Evolutionary conservation across 1,284 basidiomycete species (phyloP).

Genomic region (Pulveroboletus ridleyi): DNA sequence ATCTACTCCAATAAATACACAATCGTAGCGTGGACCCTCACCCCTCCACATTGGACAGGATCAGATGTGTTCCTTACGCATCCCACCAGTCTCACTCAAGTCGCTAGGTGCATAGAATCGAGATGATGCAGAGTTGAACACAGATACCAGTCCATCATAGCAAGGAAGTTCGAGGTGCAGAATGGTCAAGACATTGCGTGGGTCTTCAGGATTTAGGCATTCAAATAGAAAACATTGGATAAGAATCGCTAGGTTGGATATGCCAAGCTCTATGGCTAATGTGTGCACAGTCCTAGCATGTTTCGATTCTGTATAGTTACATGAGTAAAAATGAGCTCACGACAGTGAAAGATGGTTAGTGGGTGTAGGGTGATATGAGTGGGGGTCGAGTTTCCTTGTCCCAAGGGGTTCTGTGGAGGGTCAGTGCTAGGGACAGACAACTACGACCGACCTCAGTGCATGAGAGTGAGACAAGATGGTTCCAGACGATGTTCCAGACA

Average conservation of each 20-base stretch:
- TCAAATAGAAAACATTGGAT: constrained; percentile 13
- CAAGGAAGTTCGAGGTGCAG: constrained; percentile 2
- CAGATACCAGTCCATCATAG: constrained; percentile 13
- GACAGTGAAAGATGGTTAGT: background rate
- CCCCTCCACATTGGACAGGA: too few relatives aligned
- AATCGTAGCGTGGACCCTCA: constrained; percentile 20
- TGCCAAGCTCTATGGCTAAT: constrained; percentile 20
- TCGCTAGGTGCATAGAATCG: constrained; percentile 39
- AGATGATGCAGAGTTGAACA: constrained; percentile 22
- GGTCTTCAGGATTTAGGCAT: constrained; percentile 9
- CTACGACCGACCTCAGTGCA: too few relatives aligned
- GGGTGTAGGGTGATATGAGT: too few relatives aligned
- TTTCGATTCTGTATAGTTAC: constrained; percentile 8
- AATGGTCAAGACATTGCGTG: background rate
- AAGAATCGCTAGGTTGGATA: constrained; percentile 23
- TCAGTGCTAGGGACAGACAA: too few relatives aligned
- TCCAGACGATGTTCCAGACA: too few relatives aligned
- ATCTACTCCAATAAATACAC: constrained; percentile 29
- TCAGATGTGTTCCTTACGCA: too few relatives aligned
- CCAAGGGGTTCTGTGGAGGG: too few relatives aligned
- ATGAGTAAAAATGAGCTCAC: background rate
- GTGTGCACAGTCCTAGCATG: constrained; percentile 7
- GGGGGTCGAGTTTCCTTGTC: too few relatives aligned
- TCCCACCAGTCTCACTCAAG: background rate
- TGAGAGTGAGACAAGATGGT: too few relatives aligned